A percentile compares a stretch with the other conserved stretches of the same genome.
Evolutionary conservation across 2,329 filamentous ascomycete genomes (phyloP).

Genomic region (Fusarium anguioides): DNA sequence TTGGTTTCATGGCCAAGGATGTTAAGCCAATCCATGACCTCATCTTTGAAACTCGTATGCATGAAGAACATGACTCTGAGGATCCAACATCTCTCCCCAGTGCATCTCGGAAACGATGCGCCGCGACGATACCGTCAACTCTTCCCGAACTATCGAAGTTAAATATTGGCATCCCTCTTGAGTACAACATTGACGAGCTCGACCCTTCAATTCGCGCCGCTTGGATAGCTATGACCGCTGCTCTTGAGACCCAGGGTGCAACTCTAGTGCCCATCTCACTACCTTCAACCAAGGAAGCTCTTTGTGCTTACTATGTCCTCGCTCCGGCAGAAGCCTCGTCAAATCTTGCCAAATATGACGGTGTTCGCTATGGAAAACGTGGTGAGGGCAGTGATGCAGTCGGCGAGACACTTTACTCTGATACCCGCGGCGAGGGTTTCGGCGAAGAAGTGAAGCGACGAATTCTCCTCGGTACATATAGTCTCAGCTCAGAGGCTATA

Average conservation of each 20-base stretch:
- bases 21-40: slow-evolving; percentile 64
- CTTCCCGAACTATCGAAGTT: slow-evolving; percentile 49
- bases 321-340: slow-evolving; percentile 95
- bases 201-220: slow-evolving; percentile 73
- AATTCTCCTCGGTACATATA: slow-evolving; percentile 90
- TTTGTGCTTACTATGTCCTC: slow-evolving; percentile 95
- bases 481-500: slow-evolving; percentile 87
- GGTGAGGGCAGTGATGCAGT: slow-evolving; percentile 63
- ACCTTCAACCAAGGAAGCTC: slow-evolving; percentile 83
- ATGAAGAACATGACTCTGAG: slow-evolving; percentile 67
- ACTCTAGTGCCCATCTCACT: slow-evolving; percentile 81
- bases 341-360: slow-evolving; percentile 96
- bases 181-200: slow-evolving; percentile 91
- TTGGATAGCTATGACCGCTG: slow-evolving; percentile 73
- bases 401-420: slow-evolving; percentile 77
- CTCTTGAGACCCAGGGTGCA: slow-evolving; percentile 73
- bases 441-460: slow-evolving; percentile 87
- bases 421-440: slow-evolving; percentile 78
- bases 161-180: slow-evolving; percentile 69
- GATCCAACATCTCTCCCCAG: slow-evolving; percentile 80
- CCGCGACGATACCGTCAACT: slow-evolving; percentile 41
- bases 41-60: slow-evolving; percentile 62
- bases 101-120: slow-evolving; percentile 64
- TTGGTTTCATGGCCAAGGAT: slow-evolving; percentile 75
- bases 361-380: slow-evolving; percentile 86